Evolutionary conservation across 257 asterid genomes (phyloP).

Genomic region (Paulownia fortunei): DNA sequence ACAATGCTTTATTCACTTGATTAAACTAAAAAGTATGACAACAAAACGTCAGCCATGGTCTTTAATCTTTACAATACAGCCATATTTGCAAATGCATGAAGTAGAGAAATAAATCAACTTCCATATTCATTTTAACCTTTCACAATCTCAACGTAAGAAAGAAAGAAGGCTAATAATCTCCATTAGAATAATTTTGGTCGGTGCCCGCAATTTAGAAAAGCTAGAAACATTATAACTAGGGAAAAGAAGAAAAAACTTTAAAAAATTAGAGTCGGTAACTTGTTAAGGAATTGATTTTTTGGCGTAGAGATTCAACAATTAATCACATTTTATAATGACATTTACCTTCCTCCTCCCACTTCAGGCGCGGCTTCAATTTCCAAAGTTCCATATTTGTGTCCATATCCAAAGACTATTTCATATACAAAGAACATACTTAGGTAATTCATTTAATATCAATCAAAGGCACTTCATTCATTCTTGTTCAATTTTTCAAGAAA

Average conservation of each 20-base stretch:
- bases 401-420: not conserved
- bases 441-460: no score
- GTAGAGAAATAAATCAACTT: not conserved
- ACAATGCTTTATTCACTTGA: no score
- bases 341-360: not conserved
- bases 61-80: not conserved
- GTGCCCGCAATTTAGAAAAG: not conserved
- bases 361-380: constrained; percentile 9
- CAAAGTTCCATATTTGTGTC: not conserved
- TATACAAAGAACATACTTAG: no score
- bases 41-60: not conserved
- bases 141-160: not conserved
- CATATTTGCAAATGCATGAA: not conserved
- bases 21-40: not conserved
- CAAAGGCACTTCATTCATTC: no score
- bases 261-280: not conserved
- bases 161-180: no score
- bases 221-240: not conserved
- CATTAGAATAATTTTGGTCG: constrained; percentile 14
- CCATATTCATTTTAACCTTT: not conserved
- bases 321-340: not conserved
- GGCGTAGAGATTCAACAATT: not conserved
- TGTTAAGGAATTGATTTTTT: not conserved
- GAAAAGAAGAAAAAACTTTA: not conserved
- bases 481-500: no score